Evolutionary conservation across 140 eudicot genomes (phyloP).

Genomic region (Bidens hawaiensis): DNA sequence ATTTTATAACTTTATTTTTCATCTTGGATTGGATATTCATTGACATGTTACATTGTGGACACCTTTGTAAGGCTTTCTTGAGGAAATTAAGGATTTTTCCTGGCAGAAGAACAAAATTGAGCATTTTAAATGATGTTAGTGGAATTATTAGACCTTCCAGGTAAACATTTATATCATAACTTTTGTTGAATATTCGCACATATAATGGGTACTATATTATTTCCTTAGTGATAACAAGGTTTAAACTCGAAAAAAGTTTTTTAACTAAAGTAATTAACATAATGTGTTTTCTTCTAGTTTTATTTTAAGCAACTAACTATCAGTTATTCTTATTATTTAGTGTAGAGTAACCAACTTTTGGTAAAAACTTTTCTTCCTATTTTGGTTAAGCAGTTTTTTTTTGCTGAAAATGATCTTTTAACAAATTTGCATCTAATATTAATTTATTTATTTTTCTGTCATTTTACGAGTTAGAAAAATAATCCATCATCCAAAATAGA

Average conservation of each 20-base stretch:
- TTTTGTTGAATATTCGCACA: not conserved
- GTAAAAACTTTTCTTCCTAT: too few species aligned
- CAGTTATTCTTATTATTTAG: too few species aligned
- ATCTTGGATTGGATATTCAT: not conserved
- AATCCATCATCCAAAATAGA: too few species aligned
- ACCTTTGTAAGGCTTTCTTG: slow-evolving; percentile 85
- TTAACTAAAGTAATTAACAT: not conserved
- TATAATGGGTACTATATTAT: not conserved
- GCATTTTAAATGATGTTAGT: slow-evolving; percentile 60
- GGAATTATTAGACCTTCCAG: slow-evolving; percentile 83
- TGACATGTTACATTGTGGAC: too few species aligned
- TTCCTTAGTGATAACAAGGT: not conserved
- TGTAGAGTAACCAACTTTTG: too few species aligned
- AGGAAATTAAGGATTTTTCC: slow-evolving; percentile 57
- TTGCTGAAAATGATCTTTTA: too few species aligned
- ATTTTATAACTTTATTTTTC: not conserved
- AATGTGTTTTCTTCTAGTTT: too few species aligned
- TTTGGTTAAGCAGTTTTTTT: too few species aligned
- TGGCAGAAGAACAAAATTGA: slow-evolving; percentile 53
- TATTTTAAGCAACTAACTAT: not conserved
- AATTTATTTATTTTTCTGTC: too few species aligned
- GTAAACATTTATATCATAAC: slow-evolving; percentile 28
- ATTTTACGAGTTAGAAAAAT: too few species aligned
- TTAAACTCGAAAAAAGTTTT: not conserved
- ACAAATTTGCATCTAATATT: too few species aligned